Conservation (phyloP, 2,329 filamentous ascomycete species). For the Colletotrichum lini region DNA sequence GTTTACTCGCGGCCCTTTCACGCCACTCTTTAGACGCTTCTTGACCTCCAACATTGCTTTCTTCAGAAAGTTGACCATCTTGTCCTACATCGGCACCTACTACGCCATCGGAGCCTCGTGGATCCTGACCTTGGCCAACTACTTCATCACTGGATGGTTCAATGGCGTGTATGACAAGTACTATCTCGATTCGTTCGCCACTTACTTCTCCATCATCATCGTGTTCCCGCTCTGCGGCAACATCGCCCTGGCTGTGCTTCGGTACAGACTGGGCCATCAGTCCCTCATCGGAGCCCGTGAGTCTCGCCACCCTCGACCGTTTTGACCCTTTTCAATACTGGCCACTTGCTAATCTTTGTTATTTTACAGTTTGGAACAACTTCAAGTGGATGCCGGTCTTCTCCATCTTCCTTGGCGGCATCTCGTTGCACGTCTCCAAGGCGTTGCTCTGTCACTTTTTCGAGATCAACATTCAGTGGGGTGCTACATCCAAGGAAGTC, state of each 20-base stretch:
- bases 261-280: conserved; percentile 72
- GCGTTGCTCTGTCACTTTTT: conserved; percentile 60
- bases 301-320: conserved; percentile 49
- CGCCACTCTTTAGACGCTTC: conserved; percentile 74
- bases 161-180: conserved; percentile 76
- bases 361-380: conserved; percentile 63
- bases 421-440: conserved; percentile 59
- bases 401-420: conserved; percentile 60
- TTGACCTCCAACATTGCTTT: conserved; percentile 73
- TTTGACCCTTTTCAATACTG: conserved; percentile 11
- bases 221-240: conserved; percentile 76
- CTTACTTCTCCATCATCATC: conserved; percentile 74
- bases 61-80: conserved; percentile 78
- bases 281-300: conserved; percentile 57
- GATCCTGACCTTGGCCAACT: conserved; percentile 78
- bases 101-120: conserved; percentile 79
- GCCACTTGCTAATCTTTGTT: conserved; percentile 1
- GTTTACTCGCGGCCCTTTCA: conserved; percentile 74
- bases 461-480: conserved; percentile 63
- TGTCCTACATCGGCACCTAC: conserved; percentile 76
- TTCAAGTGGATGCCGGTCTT: conserved; percentile 74
- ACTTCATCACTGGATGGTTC: conserved; percentile 80
- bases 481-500: conserved; percentile 71
- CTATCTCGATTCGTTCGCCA: conserved; percentile 77
- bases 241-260: conserved; percentile 71